Evolutionary conservation across 495 filamentous ascomycete species (phyloP), one percentile per base, ranked within the genome.

Genomic region (Trichoderma parareesei): DNA sequence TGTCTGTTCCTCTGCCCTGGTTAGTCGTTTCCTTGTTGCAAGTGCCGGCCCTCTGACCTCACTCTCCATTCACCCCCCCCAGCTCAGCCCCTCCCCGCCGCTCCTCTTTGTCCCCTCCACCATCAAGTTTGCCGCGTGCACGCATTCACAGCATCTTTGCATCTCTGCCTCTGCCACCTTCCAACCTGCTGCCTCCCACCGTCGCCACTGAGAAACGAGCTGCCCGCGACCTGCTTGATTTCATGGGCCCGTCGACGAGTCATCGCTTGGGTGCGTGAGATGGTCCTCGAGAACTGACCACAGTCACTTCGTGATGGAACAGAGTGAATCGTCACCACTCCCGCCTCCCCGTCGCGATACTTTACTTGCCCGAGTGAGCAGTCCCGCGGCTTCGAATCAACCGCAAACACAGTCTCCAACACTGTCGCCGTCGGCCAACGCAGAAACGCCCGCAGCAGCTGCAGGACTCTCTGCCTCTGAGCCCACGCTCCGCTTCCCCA

Each of bases 401-500:
- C 1, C 11, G 40, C 40, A 20, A 57, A 9, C 20, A n/a, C 49
- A 20, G 10, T 2, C 49, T 35, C 4, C 49, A 3, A 57, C 20
- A 0, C 20, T 13, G 10, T 57, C 49, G 49, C 49, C 38, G 35
- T 14, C 64, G 41, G 38, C 53, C 38, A 60, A 49, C 7, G 20
- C 63, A 27, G 14, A 13, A 10, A 35, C 57, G 2, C 37, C 62
- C 59, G 14, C 63, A 64, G 46, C 57, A 38, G 59, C 35, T 8
- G 64, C 70, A 18, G 60, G 65, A 8, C 63, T 71, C 60, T 73
- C 73, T 35, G 64, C 71, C 48, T 77, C 79, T 18, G 67, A 73
- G 33, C 77, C 77, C 1, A 69, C 67, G 9, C 78, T 85, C 46
- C 79, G 77, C 64, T 84, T 83, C 62, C 82, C 81, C 63, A 75